These are phyloP conservation scores for Aspergillus ustus DNA, from an alignment of 2,329 filamentous ascomycete species.

Conservation along the genomic window DNA sequence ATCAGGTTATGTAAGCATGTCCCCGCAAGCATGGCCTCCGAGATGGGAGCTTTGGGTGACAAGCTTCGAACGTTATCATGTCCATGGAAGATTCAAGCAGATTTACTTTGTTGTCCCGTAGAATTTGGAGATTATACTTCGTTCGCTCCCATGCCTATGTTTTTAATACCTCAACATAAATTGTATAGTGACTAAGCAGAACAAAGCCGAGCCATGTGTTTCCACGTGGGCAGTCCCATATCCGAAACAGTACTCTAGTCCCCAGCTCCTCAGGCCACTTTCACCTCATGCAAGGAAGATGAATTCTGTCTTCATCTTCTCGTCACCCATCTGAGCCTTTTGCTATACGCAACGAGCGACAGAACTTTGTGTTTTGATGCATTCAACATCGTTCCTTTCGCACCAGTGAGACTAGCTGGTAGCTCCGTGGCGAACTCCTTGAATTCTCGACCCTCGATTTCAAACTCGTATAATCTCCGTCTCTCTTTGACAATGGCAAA, in stretches of 20 bases:
- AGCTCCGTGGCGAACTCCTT: neutral
- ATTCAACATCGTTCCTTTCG: neutral
- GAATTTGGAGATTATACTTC: neutral
- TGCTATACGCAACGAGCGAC: neutral
- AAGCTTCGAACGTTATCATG: neutral
- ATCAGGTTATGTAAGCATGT: slow-evolving; percentile 14
- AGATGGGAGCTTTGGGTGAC: neutral
- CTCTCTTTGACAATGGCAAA: slow-evolving; percentile 34
- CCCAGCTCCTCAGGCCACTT: slow-evolving; percentile 1
- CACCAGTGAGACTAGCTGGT: neutral
- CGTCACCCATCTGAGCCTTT: neutral
- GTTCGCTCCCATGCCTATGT: neutral
- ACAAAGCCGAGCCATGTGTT: neutral
- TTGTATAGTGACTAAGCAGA: slow-evolving; percentile 14
- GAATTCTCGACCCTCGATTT: neutral
- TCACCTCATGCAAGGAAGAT: slow-evolving; percentile 5
- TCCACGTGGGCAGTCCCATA: slow-evolving; percentile 9
- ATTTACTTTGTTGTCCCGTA: neutral
- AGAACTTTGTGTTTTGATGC: slow-evolving; percentile 6
- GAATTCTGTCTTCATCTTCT: slow-evolving; percentile 5
- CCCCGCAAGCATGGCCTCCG: slow-evolving; percentile 2
- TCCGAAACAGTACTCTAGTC: neutral
- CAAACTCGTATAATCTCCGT: neutral
- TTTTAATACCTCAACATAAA: neutral
- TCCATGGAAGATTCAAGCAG: neutral